phyloP scores from a whole-genome alignment of 2,329 filamentous ascomycete species.

The Colletotrichum trifolii region DNA sequence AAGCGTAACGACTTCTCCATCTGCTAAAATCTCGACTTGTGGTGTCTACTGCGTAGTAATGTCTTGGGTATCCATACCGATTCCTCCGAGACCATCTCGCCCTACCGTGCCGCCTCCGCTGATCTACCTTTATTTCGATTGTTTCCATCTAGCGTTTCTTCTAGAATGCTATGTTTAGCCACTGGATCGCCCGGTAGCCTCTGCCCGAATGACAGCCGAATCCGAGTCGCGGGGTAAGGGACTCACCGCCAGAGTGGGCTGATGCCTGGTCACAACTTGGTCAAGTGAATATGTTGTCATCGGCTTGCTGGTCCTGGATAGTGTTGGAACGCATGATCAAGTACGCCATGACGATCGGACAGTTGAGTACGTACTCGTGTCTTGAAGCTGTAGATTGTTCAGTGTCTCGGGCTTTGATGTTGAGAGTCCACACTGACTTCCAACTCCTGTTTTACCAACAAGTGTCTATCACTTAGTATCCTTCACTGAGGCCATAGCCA shows the following conservation, averaged over 20 bases:
- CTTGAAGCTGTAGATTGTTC: not conserved
- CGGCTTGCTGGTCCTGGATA: too few species aligned
- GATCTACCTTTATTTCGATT: slow-evolving; percentile 19
- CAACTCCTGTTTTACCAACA: too few species aligned
- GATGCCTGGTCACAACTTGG: too few species aligned
- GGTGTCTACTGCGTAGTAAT: too few species aligned
- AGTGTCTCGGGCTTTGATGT: too few species aligned
- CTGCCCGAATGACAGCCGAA: not conserved
- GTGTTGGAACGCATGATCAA: not conserved
- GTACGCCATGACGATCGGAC: not conserved
- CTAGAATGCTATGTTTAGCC: slow-evolving; percentile 15
- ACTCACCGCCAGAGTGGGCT: not conserved
- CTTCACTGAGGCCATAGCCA: too few species aligned
- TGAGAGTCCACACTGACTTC: too few species aligned
- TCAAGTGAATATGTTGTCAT: too few species aligned
- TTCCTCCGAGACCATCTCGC: slow-evolving; percentile 11
- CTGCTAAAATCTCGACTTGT: slow-evolving; percentile 8
- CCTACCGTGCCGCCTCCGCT: slow-evolving; percentile 15
- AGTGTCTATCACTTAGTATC: too few species aligned
- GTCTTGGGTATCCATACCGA: not conserved
- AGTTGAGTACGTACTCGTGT: not conserved
- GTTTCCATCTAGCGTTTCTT: slow-evolving; percentile 17
- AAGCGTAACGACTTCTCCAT: slow-evolving; percentile 24
- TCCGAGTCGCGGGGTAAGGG: not conserved
- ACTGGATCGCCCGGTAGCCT: slow-evolving; percentile 3